These are phyloP conservation scores for Mucor lusitanicus DNA, from an alignment of 371 early-diverging fungal genomes.

Conservation along the genomic window DNA sequence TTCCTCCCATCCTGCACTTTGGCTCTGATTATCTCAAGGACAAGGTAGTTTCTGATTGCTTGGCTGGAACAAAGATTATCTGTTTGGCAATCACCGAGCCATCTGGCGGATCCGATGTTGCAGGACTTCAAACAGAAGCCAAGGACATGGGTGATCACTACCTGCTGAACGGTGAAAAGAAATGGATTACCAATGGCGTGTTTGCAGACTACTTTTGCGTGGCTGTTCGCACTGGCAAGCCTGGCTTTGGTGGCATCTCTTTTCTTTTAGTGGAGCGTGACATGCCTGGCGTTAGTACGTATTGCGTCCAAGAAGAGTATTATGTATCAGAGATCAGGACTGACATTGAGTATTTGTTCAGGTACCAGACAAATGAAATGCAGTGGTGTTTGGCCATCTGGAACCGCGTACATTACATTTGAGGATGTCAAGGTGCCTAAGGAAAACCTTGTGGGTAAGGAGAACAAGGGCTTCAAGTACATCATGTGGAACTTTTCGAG, in stretches of 20 bases:
- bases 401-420: constrained; percentile 73
- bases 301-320: too few relatives aligned
- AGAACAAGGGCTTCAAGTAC: constrained; percentile 85
- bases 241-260: constrained; percentile 70
- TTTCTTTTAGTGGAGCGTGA: constrained; percentile 70
- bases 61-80: constrained; percentile 65
- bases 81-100: constrained; percentile 74
- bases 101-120: constrained; percentile 79
- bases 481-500: constrained; percentile 74
- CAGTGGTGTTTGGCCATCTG: constrained; percentile 81
- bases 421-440: constrained; percentile 85
- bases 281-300: constrained; percentile 68
- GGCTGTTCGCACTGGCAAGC: constrained; percentile 70
- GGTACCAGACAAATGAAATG: constrained; percentile 80
- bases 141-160: constrained; percentile 67
- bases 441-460: constrained; percentile 79
- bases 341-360: too few relatives aligned
- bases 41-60: constrained; percentile 57
- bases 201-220: constrained; percentile 76
- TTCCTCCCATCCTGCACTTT: constrained; percentile 68
- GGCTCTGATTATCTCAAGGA: constrained; percentile 63
- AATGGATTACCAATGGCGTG: constrained; percentile 84
- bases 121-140: constrained; percentile 75
- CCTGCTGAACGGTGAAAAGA: constrained; percentile 75
- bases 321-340: too few relatives aligned